phyloP scores from a whole-genome alignment of 78 protist species.

The Guillardia theta region DNA sequence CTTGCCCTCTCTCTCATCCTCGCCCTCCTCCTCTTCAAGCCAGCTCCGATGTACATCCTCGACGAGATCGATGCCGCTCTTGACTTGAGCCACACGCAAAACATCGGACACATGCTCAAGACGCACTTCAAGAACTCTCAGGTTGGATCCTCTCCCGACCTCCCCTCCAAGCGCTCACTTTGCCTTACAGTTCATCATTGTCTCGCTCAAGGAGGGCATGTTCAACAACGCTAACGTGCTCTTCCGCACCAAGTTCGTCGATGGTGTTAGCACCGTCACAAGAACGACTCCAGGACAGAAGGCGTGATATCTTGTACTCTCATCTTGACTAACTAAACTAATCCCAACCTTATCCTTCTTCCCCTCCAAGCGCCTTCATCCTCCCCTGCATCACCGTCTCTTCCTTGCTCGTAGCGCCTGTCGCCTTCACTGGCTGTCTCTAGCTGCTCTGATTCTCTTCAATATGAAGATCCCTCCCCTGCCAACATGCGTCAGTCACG shows the following conservation, averaged over 20 bases:
- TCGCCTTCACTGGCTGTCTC: neutral
- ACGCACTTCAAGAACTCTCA: slow-evolving; percentile 47
- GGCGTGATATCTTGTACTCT: too few relatives aligned
- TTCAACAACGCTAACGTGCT: slow-evolving; percentile 87
- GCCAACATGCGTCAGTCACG: too few relatives aligned
- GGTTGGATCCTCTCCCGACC: neutral
- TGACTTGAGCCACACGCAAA: slow-evolving; percentile 97
- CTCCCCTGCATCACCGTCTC: neutral
- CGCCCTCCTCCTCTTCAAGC: slow-evolving; percentile 94
- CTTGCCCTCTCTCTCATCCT: slow-evolving; percentile 97
- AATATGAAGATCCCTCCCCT: too few relatives aligned
- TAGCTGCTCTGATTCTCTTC: neutral
- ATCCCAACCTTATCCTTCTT: neutral
- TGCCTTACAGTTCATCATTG: slow-evolving; percentile 73
- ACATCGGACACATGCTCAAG: slow-evolving; percentile 78
- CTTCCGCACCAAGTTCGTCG: slow-evolving; percentile 85
- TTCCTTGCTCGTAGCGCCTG: neutral
- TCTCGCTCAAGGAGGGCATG: slow-evolving; percentile 84
- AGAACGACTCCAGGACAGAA: slow-evolving; percentile 43
- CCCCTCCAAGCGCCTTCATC: neutral
- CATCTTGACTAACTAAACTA: too few relatives aligned
- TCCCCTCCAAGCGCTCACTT: neutral
- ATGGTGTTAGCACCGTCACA: slow-evolving; percentile 73
- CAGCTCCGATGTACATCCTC: slow-evolving; percentile 99
- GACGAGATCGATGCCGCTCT: slow-evolving; percentile 99